phyloP scores from a whole-genome alignment of 305 asterid species.

The Lippia alba region DNA sequence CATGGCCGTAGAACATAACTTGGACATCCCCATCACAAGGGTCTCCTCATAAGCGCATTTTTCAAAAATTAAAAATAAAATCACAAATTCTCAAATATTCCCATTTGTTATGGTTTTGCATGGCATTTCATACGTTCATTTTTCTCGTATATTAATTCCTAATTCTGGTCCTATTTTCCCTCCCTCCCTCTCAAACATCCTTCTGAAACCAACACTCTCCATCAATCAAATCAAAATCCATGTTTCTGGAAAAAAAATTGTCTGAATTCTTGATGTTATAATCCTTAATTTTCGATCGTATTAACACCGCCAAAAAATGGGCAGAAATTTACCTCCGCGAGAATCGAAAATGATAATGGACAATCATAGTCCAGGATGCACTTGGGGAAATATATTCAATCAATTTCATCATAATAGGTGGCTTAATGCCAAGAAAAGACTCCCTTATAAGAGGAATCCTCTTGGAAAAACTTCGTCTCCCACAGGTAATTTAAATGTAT shows the following conservation, averaged over 20 bases:
- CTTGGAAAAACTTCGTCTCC: no score
- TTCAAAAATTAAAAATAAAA: neutral
- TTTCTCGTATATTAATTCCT: neutral
- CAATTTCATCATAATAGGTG: slow-evolving; percentile 58
- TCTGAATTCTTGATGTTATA: no score
- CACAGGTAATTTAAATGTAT: no score
- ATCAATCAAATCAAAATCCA: neutral
- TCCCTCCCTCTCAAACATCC: neutral
- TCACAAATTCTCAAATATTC: neutral
- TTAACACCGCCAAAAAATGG: slow-evolving; percentile 37
- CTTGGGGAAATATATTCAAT: slow-evolving; percentile 57
- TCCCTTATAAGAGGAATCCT: slow-evolving; percentile 48
- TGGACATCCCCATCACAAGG: slow-evolving; percentile 24
- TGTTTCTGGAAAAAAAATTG: neutral
- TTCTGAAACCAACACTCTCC: neutral
- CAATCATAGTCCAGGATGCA: slow-evolving; percentile 57
- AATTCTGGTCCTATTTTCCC: slow-evolving; percentile 1
- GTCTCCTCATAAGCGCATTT: slow-evolving; percentile 11
- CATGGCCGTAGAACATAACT: slow-evolving; percentile 38
- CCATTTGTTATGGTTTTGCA: neutral
- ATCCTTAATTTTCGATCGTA: neutral
- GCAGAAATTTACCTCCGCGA: slow-evolving; percentile 44
- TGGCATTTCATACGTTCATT: neutral
- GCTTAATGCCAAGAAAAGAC: slow-evolving; percentile 56
- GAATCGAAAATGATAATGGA: slow-evolving; percentile 42